Conservation (phyloP, 2,329 filamentous ascomycete species). For the Dryadomyces quercivorus region DNA sequence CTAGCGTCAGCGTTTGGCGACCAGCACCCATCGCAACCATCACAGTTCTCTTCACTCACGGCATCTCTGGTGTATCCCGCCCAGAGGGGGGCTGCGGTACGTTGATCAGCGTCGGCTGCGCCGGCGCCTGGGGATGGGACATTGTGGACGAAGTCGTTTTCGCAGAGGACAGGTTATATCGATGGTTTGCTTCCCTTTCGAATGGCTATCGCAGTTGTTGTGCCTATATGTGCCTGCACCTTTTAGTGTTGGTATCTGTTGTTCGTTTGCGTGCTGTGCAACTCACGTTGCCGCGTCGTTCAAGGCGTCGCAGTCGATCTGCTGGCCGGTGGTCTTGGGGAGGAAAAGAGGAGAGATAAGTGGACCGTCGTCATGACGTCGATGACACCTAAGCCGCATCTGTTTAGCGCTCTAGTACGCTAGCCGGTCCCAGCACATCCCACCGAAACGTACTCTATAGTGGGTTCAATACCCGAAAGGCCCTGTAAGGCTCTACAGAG, state of each 20-base stretch:
- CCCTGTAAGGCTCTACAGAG: not conserved
- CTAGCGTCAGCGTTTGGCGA: not conserved
- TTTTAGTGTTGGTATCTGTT: too few species aligned
- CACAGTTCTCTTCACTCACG: conserved; percentile 43
- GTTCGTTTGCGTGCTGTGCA: not conserved
- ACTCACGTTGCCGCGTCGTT: not conserved
- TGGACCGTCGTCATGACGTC: not conserved
- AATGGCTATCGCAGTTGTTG: too few species aligned
- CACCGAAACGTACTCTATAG: not conserved
- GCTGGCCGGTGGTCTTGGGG: not conserved
- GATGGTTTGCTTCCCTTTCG: too few species aligned
- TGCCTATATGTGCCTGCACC: too few species aligned
- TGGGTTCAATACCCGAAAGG: not conserved
- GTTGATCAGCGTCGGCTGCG: conserved; percentile 62
- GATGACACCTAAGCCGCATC: not conserved
- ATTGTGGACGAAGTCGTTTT: not conserved
- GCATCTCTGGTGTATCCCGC: conserved; percentile 78
- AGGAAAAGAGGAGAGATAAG: not conserved
- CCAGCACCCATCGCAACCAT: not conserved
- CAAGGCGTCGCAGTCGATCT: not conserved
- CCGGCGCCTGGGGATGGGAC: conserved; percentile 2
- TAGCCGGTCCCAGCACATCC: not conserved
- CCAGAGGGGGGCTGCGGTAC: conserved; percentile 72
- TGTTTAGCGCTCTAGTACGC: not conserved
- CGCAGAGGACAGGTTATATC: too few species aligned